Evolutionary conservation across 192 early-diverging fungal genomes (phyloP).

Genomic region (Coemansia erecta): DNA sequence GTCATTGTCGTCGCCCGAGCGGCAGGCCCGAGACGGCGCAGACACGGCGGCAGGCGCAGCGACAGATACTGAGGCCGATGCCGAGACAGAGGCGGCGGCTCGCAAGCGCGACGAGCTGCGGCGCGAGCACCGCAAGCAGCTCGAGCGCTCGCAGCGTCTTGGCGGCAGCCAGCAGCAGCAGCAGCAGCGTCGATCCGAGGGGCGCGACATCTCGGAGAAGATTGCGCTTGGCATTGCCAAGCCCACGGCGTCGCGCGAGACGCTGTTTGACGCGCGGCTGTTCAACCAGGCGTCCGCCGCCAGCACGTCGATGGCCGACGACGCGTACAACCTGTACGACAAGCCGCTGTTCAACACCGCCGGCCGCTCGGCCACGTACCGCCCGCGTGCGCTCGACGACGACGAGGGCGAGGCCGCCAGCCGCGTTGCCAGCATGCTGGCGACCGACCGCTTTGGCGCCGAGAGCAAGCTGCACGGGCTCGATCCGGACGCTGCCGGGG

Average conservation of each 20-base stretch:
- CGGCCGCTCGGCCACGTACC: slow-evolving; percentile 71
- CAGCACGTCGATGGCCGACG: slow-evolving; percentile 86
- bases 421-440: slow-evolving; percentile 64
- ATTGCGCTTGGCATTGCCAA: slow-evolving; percentile 95
- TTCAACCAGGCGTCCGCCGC: slow-evolving; percentile 92
- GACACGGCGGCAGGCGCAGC: slow-evolving; percentile 17
- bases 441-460: slow-evolving; percentile 64
- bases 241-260: slow-evolving; percentile 83
- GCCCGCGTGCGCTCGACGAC: slow-evolving; percentile 65
- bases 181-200: slow-evolving; percentile 57
- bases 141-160: slow-evolving; percentile 83
- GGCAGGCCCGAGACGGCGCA: neutral
- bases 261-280: slow-evolving; percentile 90
- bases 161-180: slow-evolving; percentile 84
- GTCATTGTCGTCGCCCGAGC: slow-evolving; percentile 5
- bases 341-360: slow-evolving; percentile 85
- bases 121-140: slow-evolving; percentile 76
- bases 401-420: slow-evolving; percentile 51
- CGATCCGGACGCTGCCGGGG: slow-evolving; percentile 70
- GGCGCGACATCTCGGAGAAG: slow-evolving; percentile 97
- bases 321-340: slow-evolving; percentile 92
- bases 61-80: neutral
- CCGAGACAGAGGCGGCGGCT: slow-evolving; percentile 37
- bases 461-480: slow-evolving; percentile 16
- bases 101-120: slow-evolving; percentile 86